phyloP scores from a whole-genome alignment of 2,329 filamentous ascomycete species.

The Pezicula neosporulosa region DNA sequence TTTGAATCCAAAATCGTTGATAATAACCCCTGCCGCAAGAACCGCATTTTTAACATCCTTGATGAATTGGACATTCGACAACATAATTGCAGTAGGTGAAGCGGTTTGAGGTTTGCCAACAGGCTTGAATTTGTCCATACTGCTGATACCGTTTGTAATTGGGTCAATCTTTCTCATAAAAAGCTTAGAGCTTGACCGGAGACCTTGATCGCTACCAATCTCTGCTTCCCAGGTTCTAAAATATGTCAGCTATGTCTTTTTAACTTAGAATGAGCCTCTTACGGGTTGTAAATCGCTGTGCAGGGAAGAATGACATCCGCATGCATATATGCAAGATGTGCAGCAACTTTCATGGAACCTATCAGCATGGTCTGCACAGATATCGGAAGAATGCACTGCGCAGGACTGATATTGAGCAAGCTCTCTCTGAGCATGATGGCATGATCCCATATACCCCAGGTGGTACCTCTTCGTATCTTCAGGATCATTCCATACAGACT shows the following conservation, averaged over 20 bases:
- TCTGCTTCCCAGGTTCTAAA: constrained; percentile 49
- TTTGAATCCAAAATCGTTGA: constrained; percentile 53
- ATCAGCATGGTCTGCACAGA: constrained; percentile 38
- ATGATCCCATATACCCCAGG: constrained; percentile 56
- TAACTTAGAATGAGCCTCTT: constrained; percentile 1
- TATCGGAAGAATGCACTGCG: constrained; percentile 37
- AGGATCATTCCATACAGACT: constrained; percentile 53
- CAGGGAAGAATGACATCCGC: constrained; percentile 50
- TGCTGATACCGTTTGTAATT: constrained; percentile 52
- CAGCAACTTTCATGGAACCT: constrained; percentile 37
- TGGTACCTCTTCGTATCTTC: constrained; percentile 51
- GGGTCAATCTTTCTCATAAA: constrained; percentile 54
- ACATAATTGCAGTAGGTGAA: constrained; percentile 50
- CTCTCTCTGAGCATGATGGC: constrained; percentile 54
- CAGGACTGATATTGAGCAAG: constrained; percentile 38
- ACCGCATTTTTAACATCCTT: constrained; percentile 55
- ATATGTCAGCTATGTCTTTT: neutral
- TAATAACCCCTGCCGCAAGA: constrained; percentile 51
- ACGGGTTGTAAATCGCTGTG: constrained; percentile 52
- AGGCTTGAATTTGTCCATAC: constrained; percentile 51
- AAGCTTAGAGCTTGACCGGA: constrained; percentile 46
- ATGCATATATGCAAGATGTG: constrained; percentile 40
- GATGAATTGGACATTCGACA: constrained; percentile 45
- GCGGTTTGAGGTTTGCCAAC: constrained; percentile 49
- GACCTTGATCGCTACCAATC: constrained; percentile 49